Conservation (phyloP, 2,329 filamentous ascomycete genomes). For the Epichloe coenophiala region DNA sequence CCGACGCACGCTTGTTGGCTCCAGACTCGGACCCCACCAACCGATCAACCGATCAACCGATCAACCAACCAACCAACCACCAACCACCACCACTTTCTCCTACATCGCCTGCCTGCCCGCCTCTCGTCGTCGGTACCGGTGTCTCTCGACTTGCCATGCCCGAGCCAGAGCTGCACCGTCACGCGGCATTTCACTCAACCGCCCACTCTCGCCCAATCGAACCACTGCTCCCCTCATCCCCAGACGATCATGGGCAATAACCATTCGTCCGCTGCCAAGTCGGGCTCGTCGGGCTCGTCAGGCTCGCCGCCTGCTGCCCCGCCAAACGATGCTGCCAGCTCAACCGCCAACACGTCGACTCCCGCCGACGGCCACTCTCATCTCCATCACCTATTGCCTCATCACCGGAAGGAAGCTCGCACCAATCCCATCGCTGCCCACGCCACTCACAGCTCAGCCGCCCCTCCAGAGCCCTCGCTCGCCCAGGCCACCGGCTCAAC, state of each 20-base stretch:
- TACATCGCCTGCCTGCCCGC: too few relatives aligned
- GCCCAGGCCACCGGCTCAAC: conserved; percentile 47
- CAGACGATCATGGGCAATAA: conserved; percentile 22
- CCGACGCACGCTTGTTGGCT: too few relatives aligned
- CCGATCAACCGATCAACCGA: too few relatives aligned
- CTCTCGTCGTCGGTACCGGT: too few relatives aligned
- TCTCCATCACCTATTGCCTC: conserved; percentile 11
- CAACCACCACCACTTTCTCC: too few relatives aligned
- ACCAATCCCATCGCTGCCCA: conserved; percentile 44
- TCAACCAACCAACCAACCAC: too few relatives aligned
- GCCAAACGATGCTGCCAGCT: conserved; percentile 13
- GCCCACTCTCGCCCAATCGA: background rate
- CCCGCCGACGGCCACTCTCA: conserved; percentile 1
- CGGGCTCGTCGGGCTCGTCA: conserved; percentile 20
- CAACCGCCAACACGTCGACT: conserved; percentile 5
- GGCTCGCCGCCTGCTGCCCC: conserved; percentile 11
- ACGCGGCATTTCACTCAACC: background rate
- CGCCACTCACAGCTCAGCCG: conserved; percentile 39
- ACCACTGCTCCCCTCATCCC: background rate
- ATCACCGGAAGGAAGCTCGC: conserved; percentile 23
- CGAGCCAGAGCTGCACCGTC: conserved; percentile 1
- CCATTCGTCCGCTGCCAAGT: conserved; percentile 24
- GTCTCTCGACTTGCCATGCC: too few relatives aligned
- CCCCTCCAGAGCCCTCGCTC: conserved; percentile 48
- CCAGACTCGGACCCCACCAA: too few relatives aligned